Percentiles rank a stretch among this genome's conserved stretches.
Conservation (phyloP, 2,329 filamentous ascomycete species). For the Rutstroemia sp. region DNA sequence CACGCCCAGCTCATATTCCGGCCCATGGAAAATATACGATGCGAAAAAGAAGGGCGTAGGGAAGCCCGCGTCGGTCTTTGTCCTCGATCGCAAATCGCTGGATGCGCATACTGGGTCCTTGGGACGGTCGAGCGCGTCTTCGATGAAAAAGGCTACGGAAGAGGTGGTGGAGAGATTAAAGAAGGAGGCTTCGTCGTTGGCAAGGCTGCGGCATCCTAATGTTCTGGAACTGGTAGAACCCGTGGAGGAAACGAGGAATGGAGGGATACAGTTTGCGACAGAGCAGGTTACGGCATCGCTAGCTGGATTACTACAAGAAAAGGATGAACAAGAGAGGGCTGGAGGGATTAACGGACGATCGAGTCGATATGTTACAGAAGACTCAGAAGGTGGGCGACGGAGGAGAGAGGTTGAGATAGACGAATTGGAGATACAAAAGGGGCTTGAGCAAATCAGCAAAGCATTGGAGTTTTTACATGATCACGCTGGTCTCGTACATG, state of each 20-base stretch:
- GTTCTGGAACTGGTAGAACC: slow-evolving; percentile 90
- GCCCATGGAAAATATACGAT: slow-evolving; percentile 96
- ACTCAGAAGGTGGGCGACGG: slow-evolving; percentile 63
- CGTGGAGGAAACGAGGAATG: slow-evolving; percentile 85
- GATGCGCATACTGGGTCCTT: slow-evolving; percentile 60
- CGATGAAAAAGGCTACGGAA: slow-evolving; percentile 74
- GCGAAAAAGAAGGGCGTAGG: slow-evolving; percentile 94
- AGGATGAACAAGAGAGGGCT: slow-evolving; percentile 74
- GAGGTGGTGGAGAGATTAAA: slow-evolving; percentile 87
- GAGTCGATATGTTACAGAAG: slow-evolving; percentile 75
- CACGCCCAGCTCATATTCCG: slow-evolving; percentile 69
- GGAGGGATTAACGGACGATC: slow-evolving; percentile 61
- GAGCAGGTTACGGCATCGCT: slow-evolving; percentile 88
- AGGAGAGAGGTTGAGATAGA: slow-evolving; percentile 86
- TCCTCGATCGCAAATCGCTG: slow-evolving; percentile 85
- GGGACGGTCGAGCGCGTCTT: slow-evolving; percentile 54
- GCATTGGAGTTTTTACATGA: slow-evolving; percentile 93
- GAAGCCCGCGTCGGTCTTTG: slow-evolving; percentile 82
- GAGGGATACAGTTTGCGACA: slow-evolving; percentile 91
- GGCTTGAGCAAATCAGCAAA: slow-evolving; percentile 84
- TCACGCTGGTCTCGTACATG: slow-evolving; percentile 87
- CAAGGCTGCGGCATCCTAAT: slow-evolving; percentile 82
- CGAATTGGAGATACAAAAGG: slow-evolving; percentile 96
- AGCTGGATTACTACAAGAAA: slow-evolving; percentile 72
- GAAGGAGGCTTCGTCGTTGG: slow-evolving; percentile 84